Evolutionary conservation across 2,329 filamentous ascomycete species (phyloP), one percentile per base, ranked within the genome.

Genomic region (Teratosphaeria zuluensis): DNA sequence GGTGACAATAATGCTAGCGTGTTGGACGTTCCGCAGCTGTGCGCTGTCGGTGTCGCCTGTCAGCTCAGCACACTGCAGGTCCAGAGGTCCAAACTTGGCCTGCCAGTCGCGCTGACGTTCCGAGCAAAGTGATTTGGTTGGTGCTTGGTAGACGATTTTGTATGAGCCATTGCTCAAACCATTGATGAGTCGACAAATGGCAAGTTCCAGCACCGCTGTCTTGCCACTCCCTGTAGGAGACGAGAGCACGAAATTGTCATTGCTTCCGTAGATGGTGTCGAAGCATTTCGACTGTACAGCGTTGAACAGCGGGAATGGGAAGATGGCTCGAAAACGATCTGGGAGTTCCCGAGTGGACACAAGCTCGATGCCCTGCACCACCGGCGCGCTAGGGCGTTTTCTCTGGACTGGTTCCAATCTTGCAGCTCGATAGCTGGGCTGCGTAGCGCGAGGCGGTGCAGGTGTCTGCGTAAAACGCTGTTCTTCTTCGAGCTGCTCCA

Each of bases 221-320:
- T 95, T 95, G 2, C 90, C 90, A 70, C 89, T 92, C 8, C 90
- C 89, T 0, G 90, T 95, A 0, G 90, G 90, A 7, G 90, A 87
- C 1, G 89, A 86, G 14, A 95, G 78, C 0, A 94, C 88, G 14
- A 94, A 78, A 63, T 95, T 95, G 70, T 90, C 81, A 64, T 86
- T 81, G 0, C 82, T 83, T 5, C 79, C 75, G 69, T 89, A 92
- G 0, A 89, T 79, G 0, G 78, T 70, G 0, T 79, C 70, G 64
- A 92, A 94, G 66, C 87, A 90, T 68, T 86, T 90, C 0, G 90
- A 94, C 67, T 95, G 90, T 0, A 92, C 81, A 6, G 86, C 88
- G 69, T 95, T 95, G 75, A 95, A 90, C 0, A 87, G 72, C 1
- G 84, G 80, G 63, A 88, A 94, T 0, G 84, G 80, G 65, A 94